Evolutionary conservation across 2,329 filamentous ascomycete genomes (phyloP), one percentile per base, ranked within the genome.

Genomic region (Alternaria longipes): DNA sequence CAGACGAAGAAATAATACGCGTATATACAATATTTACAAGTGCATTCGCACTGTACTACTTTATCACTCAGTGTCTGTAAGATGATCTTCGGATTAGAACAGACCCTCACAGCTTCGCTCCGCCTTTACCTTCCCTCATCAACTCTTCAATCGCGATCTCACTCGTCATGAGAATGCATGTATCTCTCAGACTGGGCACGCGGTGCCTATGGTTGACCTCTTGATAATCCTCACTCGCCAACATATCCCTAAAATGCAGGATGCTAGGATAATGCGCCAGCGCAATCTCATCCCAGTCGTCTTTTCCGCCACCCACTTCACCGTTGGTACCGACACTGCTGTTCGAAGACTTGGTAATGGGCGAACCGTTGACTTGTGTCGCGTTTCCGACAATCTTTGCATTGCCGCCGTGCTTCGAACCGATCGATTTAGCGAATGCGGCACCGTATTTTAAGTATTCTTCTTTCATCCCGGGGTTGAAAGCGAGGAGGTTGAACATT

Each of bases 191-290:
- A 64, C 82, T 82, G 60, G 82, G 81, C 56, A 88, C 75, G 28
- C 87, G 77, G 69, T 82, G 78, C 70, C 78, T 82, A 53, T 82
- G 78, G 75, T 89, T 89, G 6, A 86, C 85, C 40, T 76, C 81
- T 78, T 88, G 86, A 73, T 88, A 89, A 68, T 88, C 86, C 67
- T 82, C 79, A 44, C 83, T 83, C 1, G 79, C 82, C 44, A 87
- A 70, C 86, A 89, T 89, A 70, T 88, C 86, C 44, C 84, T 84
- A 69, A 90, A 90, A 74, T 90, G 87, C 62, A 74, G 64, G 36
- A 89, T 84, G 52, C 83, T 87, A 3, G 88, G 87, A 74, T 90
- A 90, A 78, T 89, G 87, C 56, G 87, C 88, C 44, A 90, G 79
- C 0, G 87, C 87, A 62, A 90, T 82, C 75, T 90, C 87, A 72